Percentiles rank a stretch among this genome's conserved stretches.
These are phyloP conservation scores for Hanseniaspora mollemarum DNA, from an alignment of 805 yeast genomes.

Conservation along the genomic window DNA sequence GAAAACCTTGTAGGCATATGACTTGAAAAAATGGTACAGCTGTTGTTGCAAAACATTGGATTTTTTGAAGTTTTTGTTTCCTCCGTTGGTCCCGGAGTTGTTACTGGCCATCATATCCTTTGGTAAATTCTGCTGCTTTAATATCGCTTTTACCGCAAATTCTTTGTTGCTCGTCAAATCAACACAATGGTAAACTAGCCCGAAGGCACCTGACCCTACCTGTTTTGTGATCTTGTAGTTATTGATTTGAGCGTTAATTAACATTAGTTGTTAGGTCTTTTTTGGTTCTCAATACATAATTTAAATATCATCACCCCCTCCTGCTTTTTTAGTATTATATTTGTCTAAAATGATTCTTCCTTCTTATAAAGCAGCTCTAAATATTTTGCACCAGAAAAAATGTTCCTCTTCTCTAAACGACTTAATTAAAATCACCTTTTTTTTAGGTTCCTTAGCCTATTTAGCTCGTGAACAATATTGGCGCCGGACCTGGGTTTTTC, in stretches of 20 bases:
- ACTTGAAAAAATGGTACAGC: conserved; percentile 23
- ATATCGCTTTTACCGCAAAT: conserved; percentile 62
- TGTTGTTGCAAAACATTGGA: conserved; percentile 24
- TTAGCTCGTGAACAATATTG: no score
- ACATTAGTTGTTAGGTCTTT: conserved; percentile 17
- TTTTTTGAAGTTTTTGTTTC: conserved; percentile 18
- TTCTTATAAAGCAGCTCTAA: no score
- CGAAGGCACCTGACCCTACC: conserved; percentile 75
- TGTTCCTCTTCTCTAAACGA: no score
- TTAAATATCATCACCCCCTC: no score
- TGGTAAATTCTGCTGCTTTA: conserved; percentile 33
- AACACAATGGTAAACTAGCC: conserved; percentile 60
- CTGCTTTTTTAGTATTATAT: no score
- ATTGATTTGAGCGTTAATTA: conserved; percentile 24
- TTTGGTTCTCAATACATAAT: neutral
- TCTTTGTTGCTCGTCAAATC: conserved; percentile 40
- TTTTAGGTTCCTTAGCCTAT: no score
- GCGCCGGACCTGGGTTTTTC: no score
- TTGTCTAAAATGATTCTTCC: neutral
- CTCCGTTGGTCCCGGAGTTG: conserved; percentile 18
- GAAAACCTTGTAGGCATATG: conserved; percentile 21
- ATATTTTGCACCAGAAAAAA: no score
- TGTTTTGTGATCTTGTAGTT: conserved; percentile 24
- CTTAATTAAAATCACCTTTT: no score
- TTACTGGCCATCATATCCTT: conserved; percentile 17